phyloP scores from a whole-genome alignment of 129 eudicot genomes.

The Artemisia annua region DNA sequence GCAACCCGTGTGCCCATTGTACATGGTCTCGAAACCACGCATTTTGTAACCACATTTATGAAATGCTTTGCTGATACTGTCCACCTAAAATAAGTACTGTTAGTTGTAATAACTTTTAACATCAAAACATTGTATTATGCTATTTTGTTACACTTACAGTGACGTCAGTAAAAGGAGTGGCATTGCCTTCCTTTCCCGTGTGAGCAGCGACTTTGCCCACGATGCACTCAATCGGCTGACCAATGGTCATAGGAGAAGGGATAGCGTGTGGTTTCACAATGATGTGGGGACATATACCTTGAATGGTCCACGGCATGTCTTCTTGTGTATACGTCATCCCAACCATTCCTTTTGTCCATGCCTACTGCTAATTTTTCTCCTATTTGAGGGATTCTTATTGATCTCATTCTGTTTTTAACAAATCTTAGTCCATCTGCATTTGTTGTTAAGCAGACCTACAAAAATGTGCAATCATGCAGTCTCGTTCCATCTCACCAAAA shows the following conservation, averaged over 20 bases:
- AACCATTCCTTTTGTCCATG: too few species aligned
- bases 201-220: background rate
- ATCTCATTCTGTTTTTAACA: too few species aligned
- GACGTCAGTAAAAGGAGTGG: conserved; percentile 37
- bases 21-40: conserved; percentile 62
- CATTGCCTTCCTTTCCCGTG: background rate
- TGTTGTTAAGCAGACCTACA: too few species aligned
- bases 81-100: conserved; percentile 33
- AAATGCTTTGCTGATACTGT: conserved; percentile 55
- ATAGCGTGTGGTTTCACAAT: conserved; percentile 54
- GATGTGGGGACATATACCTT: conserved; percentile 19
- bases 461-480: too few species aligned
- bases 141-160: conserved; percentile 33
- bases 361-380: too few species aligned
- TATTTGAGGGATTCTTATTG: too few species aligned
- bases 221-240: background rate
- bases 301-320: background rate
- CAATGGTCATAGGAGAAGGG: conserved; percentile 10
- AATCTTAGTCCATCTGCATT: too few species aligned
- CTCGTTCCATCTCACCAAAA: too few species aligned
- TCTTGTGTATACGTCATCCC: too few species aligned
- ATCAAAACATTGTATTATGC: background rate
- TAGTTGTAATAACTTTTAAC: too few species aligned
- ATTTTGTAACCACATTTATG: conserved; percentile 64
- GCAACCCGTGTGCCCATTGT: conserved; percentile 57